Percentiles rank a stretch among this genome's conserved stretches.
phyloP scores from a whole-genome alignment of 1,284 basidiomycete species.

The Hypsizygus ulmarius region DNA sequence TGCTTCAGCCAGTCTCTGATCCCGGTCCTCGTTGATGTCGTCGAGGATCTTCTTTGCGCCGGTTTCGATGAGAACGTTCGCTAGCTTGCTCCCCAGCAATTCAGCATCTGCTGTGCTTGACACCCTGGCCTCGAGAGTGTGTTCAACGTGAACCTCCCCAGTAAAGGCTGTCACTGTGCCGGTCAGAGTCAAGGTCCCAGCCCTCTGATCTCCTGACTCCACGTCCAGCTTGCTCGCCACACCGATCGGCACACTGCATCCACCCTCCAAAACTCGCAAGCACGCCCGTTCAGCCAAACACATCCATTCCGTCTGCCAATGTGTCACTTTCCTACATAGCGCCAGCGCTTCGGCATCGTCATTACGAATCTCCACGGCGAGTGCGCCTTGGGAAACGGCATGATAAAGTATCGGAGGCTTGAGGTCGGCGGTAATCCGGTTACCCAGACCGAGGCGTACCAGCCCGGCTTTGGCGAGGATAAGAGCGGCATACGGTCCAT shows the following conservation, averaged over 20 bases:
- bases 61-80: constrained; percentile 55
- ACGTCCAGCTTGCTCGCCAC: constrained; percentile 58
- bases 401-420: constrained; percentile 76
- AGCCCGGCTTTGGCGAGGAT: constrained; percentile 95
- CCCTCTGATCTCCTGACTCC: constrained; percentile 26
- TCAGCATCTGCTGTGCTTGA: constrained; percentile 61
- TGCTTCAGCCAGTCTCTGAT: constrained; percentile 49
- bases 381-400: constrained; percentile 93
- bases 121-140: constrained; percentile 57
- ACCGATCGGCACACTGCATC: constrained; percentile 97
- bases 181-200: constrained; percentile 55
- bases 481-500: constrained; percentile 84
- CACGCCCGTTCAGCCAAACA: constrained; percentile 86
- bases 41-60: constrained; percentile 80
- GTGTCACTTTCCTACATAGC: constrained; percentile 66
- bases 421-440: constrained; percentile 80
- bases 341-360: constrained; percentile 63
- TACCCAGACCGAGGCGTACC: constrained; percentile 75
- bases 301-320: constrained; percentile 73
- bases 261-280: constrained; percentile 88
- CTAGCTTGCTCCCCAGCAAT: constrained; percentile 64
- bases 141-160: constrained; percentile 69
- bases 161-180: constrained; percentile 81
- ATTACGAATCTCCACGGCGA: constrained; percentile 84
- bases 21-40: constrained; percentile 71